Evolutionary conservation across 768 basidiomycete genomes (phyloP), one percentile per base, ranked within the genome.

Genomic region (Amanita exitialis): DNA sequence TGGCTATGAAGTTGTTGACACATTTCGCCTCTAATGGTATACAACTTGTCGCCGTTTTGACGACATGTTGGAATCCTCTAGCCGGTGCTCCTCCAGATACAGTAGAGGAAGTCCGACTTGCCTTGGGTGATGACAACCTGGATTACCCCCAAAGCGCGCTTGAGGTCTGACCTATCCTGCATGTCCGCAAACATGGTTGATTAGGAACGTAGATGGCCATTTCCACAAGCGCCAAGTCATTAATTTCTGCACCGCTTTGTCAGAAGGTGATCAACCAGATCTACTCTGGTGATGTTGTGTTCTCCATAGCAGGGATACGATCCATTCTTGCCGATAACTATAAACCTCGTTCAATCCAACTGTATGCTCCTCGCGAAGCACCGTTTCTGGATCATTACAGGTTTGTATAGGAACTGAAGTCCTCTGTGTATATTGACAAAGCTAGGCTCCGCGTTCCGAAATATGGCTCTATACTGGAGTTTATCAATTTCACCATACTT

Each of bases 301-400:
- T 86, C 55, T 78, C 82, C 8, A 66, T 77, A 49, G 64, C 76
- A 4, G 72, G 78, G 6, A 76, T 69, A 44, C 81, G 84, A 21
- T 86, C 91, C 1, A 77, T 98, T 46, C 73, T 98, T 6, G 83
- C 86, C 15, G 95, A 97, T 64, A 88, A 90, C 60, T 97, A 97
- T 69, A 91, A 89, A 66, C 79, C 77, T 28, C 76, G 77, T 37
- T 78, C 78, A 15, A 89, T 86, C 56, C 80, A 83, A 58, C 71
- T 83, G 28, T 91, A 92, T 62, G 75, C 90, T 58, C 70, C 73
- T 34, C 74, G 76, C 21, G 75, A 69, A 15, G 79, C 80, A 1
- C 82, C 86, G 0, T 82, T 88, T 59, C 73, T 94, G 12, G 85
- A 94, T 61, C 91, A 96, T 61, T 91, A 92, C 60, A 74, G 89